Conservation (phyloP, 225 moss, liverwort and hornwort species). For the Pseudisothecium myosuroides region DNA sequence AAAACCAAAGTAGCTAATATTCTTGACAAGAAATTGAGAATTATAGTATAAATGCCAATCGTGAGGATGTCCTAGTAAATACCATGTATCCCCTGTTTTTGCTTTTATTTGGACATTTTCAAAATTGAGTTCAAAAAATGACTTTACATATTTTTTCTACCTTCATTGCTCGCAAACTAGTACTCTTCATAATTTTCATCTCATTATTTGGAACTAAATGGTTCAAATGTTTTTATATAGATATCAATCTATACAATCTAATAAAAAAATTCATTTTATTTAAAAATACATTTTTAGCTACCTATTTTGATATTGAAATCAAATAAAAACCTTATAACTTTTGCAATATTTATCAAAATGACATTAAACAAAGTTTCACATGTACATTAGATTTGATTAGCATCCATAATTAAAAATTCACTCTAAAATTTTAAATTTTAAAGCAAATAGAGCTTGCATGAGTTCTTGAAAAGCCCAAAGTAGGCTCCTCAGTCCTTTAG, state of each 20-base stretch:
- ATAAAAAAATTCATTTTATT: background rate
- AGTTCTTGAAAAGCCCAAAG: background rate
- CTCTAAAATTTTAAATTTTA: background rate
- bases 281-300: background rate
- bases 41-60: background rate
- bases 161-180: background rate
- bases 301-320: background rate
- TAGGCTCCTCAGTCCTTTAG: background rate
- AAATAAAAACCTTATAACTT: background rate
- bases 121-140: background rate
- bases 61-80: background rate
- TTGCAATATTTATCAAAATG: no score
- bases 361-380: background rate
- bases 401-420: background rate
- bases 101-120: background rate
- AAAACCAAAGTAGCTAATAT: background rate
- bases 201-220: background rate
- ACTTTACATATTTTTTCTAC: background rate
- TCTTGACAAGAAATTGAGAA: background rate
- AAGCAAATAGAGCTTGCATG: background rate
- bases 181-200: background rate
- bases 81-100: accelerated
- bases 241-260: background rate
- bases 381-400: background rate
- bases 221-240: background rate